Percentiles rank a stretch among this genome's conserved stretches.
Evolutionary conservation across 2,329 filamentous ascomycete species (phyloP).

Genomic region (Aurifilum marmelostoma): DNA sequence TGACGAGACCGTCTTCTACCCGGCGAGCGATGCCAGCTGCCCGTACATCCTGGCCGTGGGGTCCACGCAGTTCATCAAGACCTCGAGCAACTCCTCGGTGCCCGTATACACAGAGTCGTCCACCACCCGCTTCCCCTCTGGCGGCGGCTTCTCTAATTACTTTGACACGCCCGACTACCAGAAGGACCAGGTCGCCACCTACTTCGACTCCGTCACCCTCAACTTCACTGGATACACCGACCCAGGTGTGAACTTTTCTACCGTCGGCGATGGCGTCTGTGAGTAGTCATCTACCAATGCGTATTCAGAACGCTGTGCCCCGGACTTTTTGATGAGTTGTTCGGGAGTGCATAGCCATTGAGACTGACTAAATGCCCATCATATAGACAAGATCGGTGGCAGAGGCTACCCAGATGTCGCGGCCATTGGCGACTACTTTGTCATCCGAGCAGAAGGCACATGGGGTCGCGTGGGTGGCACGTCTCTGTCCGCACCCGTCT

Average conservation of each 20-base stretch:
- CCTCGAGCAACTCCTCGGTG: neutral
- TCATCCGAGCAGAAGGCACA: conserved; percentile 30
- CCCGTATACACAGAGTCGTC: conserved; percentile 32
- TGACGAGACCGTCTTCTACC: conserved; percentile 44
- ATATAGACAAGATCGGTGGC: conserved; percentile 48
- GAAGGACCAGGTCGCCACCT: conserved; percentile 31
- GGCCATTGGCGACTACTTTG: conserved; percentile 45
- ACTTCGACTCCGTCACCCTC: conserved; percentile 33
- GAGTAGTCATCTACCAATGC: no score
- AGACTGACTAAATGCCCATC: conserved; percentile 44
- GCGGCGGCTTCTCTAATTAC: conserved; percentile 41
- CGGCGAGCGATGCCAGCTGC: conserved; percentile 48
- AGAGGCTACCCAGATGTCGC: conserved; percentile 54
- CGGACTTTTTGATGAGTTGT: no score
- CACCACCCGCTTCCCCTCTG: conserved; percentile 36
- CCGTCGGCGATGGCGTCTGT: conserved; percentile 40
- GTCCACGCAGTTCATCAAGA: conserved; percentile 32
- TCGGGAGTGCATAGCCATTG: conserved; percentile 5
- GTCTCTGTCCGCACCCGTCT: conserved; percentile 59
- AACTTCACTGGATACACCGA: conserved; percentile 38
- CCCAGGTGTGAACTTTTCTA: conserved; percentile 41
- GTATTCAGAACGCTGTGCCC: no score
- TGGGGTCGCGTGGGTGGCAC: conserved; percentile 47
- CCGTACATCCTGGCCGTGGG: conserved; percentile 53
- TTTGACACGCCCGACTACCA: conserved; percentile 39